These are phyloP conservation scores for Termitomyces sp. DNA, from an alignment of 768 basidiomycete species.

Conservation along the genomic window DNA sequence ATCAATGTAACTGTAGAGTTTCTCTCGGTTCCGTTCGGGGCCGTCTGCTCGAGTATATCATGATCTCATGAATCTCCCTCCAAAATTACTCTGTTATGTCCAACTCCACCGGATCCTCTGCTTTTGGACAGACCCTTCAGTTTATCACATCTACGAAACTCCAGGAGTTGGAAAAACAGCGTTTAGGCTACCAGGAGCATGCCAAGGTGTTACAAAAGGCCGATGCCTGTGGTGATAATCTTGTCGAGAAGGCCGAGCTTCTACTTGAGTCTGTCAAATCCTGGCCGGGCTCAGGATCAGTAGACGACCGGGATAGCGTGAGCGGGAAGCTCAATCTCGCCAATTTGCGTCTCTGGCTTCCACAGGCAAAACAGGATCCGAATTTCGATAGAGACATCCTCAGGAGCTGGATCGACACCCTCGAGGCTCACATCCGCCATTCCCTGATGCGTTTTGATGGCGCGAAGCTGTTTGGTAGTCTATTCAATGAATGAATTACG, in stretches of 20 bases:
- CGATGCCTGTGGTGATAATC: conserved; percentile 20
- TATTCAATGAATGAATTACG: conserved; percentile 42
- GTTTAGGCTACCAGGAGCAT: conserved; percentile 31
- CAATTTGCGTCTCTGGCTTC: conserved; percentile 35
- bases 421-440: conserved; percentile 38
- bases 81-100: not conserved
- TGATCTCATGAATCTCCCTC: not conserved
- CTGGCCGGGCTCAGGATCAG: conserved; percentile 33
- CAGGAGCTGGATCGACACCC: conserved; percentile 32
- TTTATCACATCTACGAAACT: conserved; percentile 43
- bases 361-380: conserved; percentile 39
- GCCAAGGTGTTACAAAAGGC: conserved; percentile 28
- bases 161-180: conserved; percentile 40
- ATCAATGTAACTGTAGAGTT: not conserved
- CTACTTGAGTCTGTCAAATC: conserved; percentile 30
- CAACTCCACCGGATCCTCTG: conserved; percentile 10
- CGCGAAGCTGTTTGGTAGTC: conserved; percentile 37
- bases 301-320: conserved; percentile 15
- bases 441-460: conserved; percentile 35
- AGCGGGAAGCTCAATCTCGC: conserved; percentile 25
- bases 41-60: not conserved
- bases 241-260: conserved; percentile 30
- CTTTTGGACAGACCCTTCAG: conserved; percentile 37
- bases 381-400: conserved; percentile 33
- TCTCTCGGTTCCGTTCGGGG: not conserved